Percentiles rank a stretch among this genome's conserved stretches.
phyloP scores from a whole-genome alignment of 2,329 filamentous ascomycete species.

The Daldinia sp. region DNA sequence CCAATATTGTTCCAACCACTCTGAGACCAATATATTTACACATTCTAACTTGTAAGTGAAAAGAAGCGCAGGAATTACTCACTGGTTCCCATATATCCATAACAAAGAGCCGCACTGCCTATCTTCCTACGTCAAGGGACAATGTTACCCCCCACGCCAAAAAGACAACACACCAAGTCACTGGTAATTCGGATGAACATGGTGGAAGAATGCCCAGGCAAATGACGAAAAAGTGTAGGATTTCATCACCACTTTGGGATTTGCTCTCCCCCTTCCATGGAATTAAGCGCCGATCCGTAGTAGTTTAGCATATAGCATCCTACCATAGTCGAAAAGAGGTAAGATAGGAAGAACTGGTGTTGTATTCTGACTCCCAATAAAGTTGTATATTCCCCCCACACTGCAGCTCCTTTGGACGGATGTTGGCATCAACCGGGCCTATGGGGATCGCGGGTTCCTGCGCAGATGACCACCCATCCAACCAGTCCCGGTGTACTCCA shows the following conservation, averaged over 20 bases:
- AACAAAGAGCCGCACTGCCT: constrained; percentile 32
- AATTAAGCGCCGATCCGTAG: constrained; percentile 14
- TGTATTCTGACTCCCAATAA: constrained; percentile 27
- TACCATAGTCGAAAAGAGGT: constrained; percentile 7
- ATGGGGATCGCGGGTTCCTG: constrained; percentile 49
- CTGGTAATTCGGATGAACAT: constrained; percentile 21
- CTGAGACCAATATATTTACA: constrained; percentile 2
- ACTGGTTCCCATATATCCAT: not conserved
- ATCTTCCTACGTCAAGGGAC: constrained; percentile 23
- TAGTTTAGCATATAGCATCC: constrained; percentile 2
- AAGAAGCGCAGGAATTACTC: constrained; percentile 9
- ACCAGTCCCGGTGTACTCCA: constrained; percentile 31
- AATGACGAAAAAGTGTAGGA: constrained; percentile 15
- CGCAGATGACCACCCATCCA: constrained; percentile 46
- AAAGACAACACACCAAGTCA: constrained; percentile 18
- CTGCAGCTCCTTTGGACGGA: constrained; percentile 13
- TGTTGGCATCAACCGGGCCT: constrained; percentile 42
- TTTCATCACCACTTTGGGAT: constrained; percentile 27
- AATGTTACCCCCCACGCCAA: constrained; percentile 31
- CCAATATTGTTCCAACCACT: not conserved
- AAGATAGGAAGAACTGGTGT: constrained; percentile 29
- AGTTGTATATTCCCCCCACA: constrained; percentile 29
- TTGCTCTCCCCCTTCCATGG: not conserved
- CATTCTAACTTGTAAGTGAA: constrained; percentile 6
- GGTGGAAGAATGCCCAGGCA: constrained; percentile 24